A percentile compares a stretch with the other conserved stretches of the same genome.
Evolutionary conservation across 768 basidiomycete genomes (phyloP).

Genomic region (Cystobasidium tubakii): DNA sequence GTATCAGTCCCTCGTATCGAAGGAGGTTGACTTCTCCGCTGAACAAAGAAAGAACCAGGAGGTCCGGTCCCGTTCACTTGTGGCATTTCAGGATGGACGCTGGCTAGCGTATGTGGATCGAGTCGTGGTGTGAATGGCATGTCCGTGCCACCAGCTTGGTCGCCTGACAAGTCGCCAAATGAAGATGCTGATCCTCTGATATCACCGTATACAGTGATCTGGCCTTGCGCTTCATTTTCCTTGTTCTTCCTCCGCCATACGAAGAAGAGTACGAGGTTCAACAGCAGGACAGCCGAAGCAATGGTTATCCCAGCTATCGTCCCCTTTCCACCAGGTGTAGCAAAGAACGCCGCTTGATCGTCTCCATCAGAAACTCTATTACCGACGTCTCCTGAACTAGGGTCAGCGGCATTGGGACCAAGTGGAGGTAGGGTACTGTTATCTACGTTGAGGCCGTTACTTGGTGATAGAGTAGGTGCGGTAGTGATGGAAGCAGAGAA

Average conservation of each 20-base stretch:
- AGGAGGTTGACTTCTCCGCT: not conserved
- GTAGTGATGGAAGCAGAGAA: not conserved
- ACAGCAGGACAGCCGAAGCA: not conserved
- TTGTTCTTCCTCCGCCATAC: conserved; percentile 3
- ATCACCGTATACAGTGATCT: not conserved
- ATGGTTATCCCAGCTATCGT: conserved; percentile 19
- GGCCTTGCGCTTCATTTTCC: not conserved
- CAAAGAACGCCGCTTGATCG: conserved; percentile 5
- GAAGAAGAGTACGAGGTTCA: not conserved
- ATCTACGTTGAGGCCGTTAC: not conserved
- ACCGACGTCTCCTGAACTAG: not conserved
- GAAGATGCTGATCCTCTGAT: conserved; percentile 15
- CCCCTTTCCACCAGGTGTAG: conserved; percentile 29
- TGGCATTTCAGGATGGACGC: not conserved
- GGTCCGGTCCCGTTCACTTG: not conserved
- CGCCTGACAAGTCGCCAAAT: conserved; percentile 9
- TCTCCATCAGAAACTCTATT: not conserved
- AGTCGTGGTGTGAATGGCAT: not conserved
- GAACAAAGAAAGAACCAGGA: conserved; percentile 8
- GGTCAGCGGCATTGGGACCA: not conserved
- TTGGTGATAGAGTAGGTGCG: not conserved
- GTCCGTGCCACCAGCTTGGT: not conserved
- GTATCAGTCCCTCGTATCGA: not conserved
- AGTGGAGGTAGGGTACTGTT: not conserved
- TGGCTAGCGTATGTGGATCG: not conserved